Conservation (phyloP, 1,284 basidiomycete genomes). For the Phylloboletellus chloephorus region DNA sequence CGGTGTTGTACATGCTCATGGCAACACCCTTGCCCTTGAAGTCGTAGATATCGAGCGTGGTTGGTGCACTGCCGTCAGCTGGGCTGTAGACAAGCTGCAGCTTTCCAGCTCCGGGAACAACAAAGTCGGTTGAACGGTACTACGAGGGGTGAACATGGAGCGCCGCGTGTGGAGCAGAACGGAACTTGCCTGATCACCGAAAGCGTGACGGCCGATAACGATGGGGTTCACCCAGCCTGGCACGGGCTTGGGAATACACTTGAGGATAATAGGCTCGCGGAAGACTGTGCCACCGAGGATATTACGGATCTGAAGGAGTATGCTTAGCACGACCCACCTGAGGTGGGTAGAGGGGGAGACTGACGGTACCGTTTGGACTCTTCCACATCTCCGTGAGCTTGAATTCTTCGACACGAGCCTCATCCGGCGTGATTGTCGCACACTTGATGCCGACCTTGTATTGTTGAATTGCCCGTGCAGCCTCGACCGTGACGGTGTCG, state of each 20-base stretch:
- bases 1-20: slow-evolving; percentile 94
- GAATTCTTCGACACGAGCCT: slow-evolving; percentile 92
- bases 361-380: slow-evolving; percentile 89
- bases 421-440: slow-evolving; percentile 98
- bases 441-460: slow-evolving; percentile 94
- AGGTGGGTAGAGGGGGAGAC: slow-evolving; percentile 27
- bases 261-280: slow-evolving; percentile 94
- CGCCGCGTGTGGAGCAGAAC: slow-evolving; percentile 6
- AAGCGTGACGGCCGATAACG: slow-evolving; percentile 94
- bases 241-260: slow-evolving; percentile 87
- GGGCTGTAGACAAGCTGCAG: slow-evolving; percentile 87
- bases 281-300: slow-evolving; percentile 98
- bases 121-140: slow-evolving; percentile 88
- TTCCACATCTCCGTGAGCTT: slow-evolving; percentile 98
- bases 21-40: slow-evolving; percentile 89
- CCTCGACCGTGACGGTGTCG: slow-evolving; percentile 90
- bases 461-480: slow-evolving; percentile 87
- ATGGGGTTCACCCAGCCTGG: slow-evolving; percentile 98
- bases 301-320: slow-evolving; percentile 72
- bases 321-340: slow-evolving; percentile 7
- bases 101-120: slow-evolving; percentile 85
- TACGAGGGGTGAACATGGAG: slow-evolving; percentile 26
- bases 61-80: slow-evolving; percentile 57
- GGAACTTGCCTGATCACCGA: slow-evolving; percentile 75
- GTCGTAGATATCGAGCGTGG: slow-evolving; percentile 79